Evolutionary conservation across 1,284 basidiomycete species (phyloP).

Genomic region (Puccinia polysora): DNA sequence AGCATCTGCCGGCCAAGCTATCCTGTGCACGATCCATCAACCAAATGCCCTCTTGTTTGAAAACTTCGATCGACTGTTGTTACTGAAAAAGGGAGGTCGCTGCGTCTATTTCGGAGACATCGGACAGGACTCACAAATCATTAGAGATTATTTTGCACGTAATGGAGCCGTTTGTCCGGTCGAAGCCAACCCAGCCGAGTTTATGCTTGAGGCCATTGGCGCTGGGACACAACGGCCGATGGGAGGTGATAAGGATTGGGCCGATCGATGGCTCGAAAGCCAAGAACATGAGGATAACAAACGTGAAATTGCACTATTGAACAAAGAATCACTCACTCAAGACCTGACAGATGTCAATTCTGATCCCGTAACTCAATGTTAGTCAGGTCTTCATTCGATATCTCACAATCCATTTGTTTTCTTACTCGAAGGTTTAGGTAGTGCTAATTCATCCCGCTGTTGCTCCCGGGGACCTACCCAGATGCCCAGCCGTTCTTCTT

Average conservation of each 20-base stretch:
- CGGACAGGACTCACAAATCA: constrained; percentile 57
- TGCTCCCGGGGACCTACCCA: neutral
- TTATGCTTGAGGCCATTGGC: constrained; percentile 63
- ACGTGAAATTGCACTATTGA: constrained; percentile 52
- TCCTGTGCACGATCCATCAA: constrained; percentile 61
- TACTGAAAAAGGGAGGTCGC: constrained; percentile 57
- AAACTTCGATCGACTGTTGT: constrained; percentile 63
- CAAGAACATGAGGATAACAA: constrained; percentile 52
- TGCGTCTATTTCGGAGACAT: constrained; percentile 61
- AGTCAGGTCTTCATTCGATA: constrained; percentile 9
- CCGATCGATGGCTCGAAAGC: constrained; percentile 63
- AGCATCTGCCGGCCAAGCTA: constrained; percentile 76
- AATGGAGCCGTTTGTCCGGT: constrained; percentile 58
- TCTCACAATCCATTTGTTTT: too few species aligned
- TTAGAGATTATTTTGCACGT: constrained; percentile 59
- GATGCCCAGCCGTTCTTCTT: constrained; percentile 68
- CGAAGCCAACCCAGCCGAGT: constrained; percentile 56
- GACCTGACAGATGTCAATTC: constrained; percentile 43
- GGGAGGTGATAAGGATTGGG: constrained; percentile 67
- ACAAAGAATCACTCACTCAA: constrained; percentile 44
- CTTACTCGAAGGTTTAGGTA: too few species aligned
- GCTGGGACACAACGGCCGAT: constrained; percentile 65
- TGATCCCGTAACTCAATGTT: constrained; percentile 45
- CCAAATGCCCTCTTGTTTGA: constrained; percentile 63
- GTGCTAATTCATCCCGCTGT: too few species aligned